A percentile compares a stretch with the other conserved stretches of the same genome.
These are phyloP conservation scores for Gossypium aridum DNA, from an alignment of 441 rosid genomes.

Conservation along the genomic window DNA sequence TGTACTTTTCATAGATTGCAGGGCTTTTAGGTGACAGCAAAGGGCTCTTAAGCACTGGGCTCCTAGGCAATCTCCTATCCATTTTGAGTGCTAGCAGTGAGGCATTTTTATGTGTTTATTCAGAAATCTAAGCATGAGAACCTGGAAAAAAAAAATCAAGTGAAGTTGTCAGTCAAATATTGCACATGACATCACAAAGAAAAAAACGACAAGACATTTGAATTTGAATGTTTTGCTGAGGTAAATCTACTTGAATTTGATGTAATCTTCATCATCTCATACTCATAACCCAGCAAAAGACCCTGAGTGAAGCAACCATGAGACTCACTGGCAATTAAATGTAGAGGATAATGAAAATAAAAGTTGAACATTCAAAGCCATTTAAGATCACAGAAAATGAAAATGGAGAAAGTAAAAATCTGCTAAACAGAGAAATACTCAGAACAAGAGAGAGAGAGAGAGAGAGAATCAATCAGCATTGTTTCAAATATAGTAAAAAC, in stretches of 20 bases:
- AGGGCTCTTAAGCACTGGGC: slow-evolving; percentile 40
- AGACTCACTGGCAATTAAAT: not conserved
- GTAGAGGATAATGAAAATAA: not conserved
- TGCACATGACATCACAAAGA: not conserved
- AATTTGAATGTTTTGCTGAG: not conserved
- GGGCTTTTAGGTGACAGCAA: slow-evolving; percentile 52
- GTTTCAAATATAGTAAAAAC: not conserved
- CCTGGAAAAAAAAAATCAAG: not conserved
- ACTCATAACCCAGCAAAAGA: not conserved
- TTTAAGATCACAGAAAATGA: not conserved
- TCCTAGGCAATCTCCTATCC: slow-evolving; percentile 44
- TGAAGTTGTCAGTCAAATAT: not conserved
- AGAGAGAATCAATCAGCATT: not conserved
- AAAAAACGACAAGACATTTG: not conserved
- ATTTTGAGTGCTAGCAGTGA: slow-evolving; percentile 5
- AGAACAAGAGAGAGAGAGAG: not conserved
- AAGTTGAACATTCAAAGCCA: not conserved
- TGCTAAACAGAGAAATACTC: not conserved
- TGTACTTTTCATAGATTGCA: slow-evolving; percentile 43
- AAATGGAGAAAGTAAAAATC: not conserved
- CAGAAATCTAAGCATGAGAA: not conserved
- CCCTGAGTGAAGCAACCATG: not conserved
- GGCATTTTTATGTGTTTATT: not conserved
- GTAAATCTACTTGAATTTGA: not conserved
- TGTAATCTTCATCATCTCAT: not conserved